phyloP scores from a whole-genome alignment of 495 filamentous ascomycete genomes.

The Xylaria longipes region DNA sequence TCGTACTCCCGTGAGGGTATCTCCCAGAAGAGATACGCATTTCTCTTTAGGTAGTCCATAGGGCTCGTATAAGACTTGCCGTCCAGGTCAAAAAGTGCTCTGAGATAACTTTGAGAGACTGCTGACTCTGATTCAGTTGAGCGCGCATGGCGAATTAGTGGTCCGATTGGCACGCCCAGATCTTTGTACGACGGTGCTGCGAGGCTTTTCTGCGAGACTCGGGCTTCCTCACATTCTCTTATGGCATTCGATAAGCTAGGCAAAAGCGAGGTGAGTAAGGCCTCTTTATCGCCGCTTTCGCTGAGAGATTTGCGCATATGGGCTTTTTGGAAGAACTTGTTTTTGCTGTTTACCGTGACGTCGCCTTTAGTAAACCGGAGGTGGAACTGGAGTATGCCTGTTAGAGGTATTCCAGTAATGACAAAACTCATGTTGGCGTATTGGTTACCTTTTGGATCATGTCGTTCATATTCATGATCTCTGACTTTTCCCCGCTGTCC shows the following conservation, averaged over 20 bases:
- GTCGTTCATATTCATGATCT: constrained; percentile 72
- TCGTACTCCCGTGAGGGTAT: constrained; percentile 36
- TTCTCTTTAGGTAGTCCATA: constrained; percentile 61
- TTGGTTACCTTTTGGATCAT: constrained; percentile 67
- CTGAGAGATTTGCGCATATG: constrained; percentile 56
- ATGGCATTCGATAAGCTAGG: neutral
- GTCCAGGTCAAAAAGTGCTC: constrained; percentile 63
- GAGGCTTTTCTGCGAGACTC: neutral
- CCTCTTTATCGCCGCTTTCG: constrained; percentile 3
- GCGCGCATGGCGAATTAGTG: neutral
- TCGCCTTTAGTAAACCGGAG: constrained; percentile 89
- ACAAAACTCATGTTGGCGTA: neutral
- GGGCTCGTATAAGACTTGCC: constrained; percentile 67
- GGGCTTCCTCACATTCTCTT: neutral
- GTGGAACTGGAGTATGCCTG: constrained; percentile 62
- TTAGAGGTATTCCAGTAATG: neutral
- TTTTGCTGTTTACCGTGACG: constrained; percentile 82
- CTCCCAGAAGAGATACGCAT: constrained; percentile 68
- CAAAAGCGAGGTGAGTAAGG: neutral
- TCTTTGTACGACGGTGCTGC: constrained; percentile 1
- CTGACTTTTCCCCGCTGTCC: constrained; percentile 50
- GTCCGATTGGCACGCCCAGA: constrained; percentile 33
- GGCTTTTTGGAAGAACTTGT: constrained; percentile 77
- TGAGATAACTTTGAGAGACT: constrained; percentile 47
- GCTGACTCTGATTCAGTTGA: neutral